Percentiles rank a stretch among this genome's conserved stretches.
Evolutionary conservation across 2,329 filamentous ascomycete genomes (phyloP).

Genomic region (Coniella vitis): DNA sequence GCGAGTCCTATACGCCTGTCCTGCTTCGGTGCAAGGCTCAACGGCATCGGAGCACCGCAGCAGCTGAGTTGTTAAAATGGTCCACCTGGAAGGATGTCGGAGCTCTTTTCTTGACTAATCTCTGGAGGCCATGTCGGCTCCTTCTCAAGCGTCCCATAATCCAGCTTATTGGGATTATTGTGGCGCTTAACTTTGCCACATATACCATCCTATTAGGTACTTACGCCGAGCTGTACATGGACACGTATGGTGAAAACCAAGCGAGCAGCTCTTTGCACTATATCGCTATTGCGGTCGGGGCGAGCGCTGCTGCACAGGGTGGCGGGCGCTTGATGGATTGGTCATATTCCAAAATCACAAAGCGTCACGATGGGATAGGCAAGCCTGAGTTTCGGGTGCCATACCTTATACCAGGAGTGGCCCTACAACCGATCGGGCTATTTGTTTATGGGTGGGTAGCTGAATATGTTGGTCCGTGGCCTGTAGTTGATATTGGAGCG

Average conservation of each 20-base stretch:
- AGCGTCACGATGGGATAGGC: constrained; percentile 35
- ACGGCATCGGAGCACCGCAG: neutral
- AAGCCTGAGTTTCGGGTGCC: neutral
- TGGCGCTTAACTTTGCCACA: constrained; percentile 42
- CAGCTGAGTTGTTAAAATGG: no score
- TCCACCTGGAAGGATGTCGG: neutral
- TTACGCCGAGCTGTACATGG: constrained; percentile 41
- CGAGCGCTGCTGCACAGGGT: constrained; percentile 28
- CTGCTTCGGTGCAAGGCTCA: constrained; percentile 38
- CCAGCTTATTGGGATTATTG: constrained; percentile 36
- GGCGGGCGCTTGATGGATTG: constrained; percentile 32
- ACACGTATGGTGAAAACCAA: constrained; percentile 37
- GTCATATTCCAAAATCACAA: no score
- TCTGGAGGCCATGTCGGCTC: constrained; percentile 37
- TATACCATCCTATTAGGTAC: constrained; percentile 48
- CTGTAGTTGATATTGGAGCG: neutral
- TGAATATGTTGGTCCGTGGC: neutral
- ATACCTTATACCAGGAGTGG: neutral
- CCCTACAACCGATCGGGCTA: neutral
- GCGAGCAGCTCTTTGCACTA: constrained; percentile 42
- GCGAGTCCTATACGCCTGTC: constrained; percentile 58
- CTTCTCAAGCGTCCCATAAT: constrained; percentile 41
- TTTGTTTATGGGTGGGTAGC: neutral
- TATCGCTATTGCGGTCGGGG: constrained; percentile 41
- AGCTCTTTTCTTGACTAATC: constrained; percentile 21